A percentile compares a stretch with the other conserved stretches of the same genome.
phyloP scores from a whole-genome alignment of 768 basidiomycete genomes.

The Serendipita sp. region DNA sequence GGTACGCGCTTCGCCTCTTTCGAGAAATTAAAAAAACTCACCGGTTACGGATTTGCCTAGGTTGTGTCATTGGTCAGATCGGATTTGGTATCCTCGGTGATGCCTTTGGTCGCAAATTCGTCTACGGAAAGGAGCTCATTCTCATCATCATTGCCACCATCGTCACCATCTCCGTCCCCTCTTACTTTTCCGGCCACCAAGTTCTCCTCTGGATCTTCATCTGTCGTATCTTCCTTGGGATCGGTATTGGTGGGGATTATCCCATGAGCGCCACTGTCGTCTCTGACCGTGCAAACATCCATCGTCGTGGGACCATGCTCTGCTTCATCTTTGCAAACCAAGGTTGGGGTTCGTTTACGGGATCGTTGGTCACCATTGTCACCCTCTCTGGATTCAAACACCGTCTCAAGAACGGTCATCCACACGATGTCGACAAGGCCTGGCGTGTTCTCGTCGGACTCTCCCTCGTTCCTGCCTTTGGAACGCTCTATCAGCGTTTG shows the following conservation, averaged over 20 bases:
- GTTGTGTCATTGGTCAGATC: conserved; percentile 39
- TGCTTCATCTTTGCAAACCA: conserved; percentile 59
- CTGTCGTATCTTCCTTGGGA: conserved; percentile 57
- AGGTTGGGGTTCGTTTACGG: conserved; percentile 61
- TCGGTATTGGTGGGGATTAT: conserved; percentile 70
- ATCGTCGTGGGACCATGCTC: conserved; percentile 58
- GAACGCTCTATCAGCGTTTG: conserved; percentile 58
- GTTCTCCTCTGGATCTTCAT: conserved; percentile 46
- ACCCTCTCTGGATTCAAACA: conserved; percentile 47
- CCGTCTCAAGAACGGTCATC: conserved; percentile 14
- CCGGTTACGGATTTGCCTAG: not conserved
- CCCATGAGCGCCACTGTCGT: conserved; percentile 54
- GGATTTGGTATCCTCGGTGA: conserved; percentile 36
- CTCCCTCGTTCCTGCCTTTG: conserved; percentile 59
- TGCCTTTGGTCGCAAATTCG: conserved; percentile 48
- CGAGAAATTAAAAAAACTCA: not conserved
- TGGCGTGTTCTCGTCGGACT: conserved; percentile 66
- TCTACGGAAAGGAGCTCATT: conserved; percentile 38
- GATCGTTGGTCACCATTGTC: conserved; percentile 44
- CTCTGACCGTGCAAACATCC: conserved; percentile 37
- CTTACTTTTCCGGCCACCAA: conserved; percentile 34
- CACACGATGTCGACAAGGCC: conserved; percentile 21
- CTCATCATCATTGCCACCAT: conserved; percentile 68
- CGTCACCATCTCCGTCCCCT: conserved; percentile 47
- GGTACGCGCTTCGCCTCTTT: conserved; percentile 15